These are phyloP conservation scores for Sporothrix globosa DNA, from an alignment of 2,329 filamentous ascomycete species.

Conservation along the genomic window DNA sequence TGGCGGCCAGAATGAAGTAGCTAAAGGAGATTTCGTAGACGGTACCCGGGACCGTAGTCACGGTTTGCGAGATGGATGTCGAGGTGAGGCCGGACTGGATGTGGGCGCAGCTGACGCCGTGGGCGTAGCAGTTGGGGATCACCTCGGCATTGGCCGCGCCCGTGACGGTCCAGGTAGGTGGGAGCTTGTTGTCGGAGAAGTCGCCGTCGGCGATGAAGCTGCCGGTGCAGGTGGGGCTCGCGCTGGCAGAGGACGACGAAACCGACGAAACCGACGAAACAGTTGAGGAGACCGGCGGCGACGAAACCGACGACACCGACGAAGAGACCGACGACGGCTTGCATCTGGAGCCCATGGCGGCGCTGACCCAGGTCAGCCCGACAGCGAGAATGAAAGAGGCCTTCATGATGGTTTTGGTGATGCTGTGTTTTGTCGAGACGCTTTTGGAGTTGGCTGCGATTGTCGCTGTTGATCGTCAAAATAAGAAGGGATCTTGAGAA, in stretches of 20 bases:
- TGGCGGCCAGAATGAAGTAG: neutral
- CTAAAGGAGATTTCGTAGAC: neutral
- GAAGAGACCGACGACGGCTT: neutral
- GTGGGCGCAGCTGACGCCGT: neutral
- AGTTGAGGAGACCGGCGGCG: neutral
- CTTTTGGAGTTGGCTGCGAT: no score
- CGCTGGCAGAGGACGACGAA: slow-evolving; percentile 25
- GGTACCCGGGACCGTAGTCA: neutral
- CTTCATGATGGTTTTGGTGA: neutral
- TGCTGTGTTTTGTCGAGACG: no score
- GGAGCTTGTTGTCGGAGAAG: neutral
- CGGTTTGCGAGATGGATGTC: neutral
- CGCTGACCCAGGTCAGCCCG: slow-evolving; percentile 10
- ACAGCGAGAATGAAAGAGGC: neutral
- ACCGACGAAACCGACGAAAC: neutral
- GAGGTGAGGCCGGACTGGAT: neutral
- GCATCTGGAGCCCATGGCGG: neutral
- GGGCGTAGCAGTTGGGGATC: neutral
- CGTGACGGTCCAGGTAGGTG: neutral
- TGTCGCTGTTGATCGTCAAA: no score
- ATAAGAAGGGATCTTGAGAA: no score
- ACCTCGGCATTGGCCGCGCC: neutral
- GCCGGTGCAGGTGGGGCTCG: neutral
- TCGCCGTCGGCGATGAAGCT: neutral
- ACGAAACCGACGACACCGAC: neutral